These are phyloP conservation scores for Spirogloea muscicola DNA, from an alignment of 139 green algal species.

Conservation along the genomic window DNA sequence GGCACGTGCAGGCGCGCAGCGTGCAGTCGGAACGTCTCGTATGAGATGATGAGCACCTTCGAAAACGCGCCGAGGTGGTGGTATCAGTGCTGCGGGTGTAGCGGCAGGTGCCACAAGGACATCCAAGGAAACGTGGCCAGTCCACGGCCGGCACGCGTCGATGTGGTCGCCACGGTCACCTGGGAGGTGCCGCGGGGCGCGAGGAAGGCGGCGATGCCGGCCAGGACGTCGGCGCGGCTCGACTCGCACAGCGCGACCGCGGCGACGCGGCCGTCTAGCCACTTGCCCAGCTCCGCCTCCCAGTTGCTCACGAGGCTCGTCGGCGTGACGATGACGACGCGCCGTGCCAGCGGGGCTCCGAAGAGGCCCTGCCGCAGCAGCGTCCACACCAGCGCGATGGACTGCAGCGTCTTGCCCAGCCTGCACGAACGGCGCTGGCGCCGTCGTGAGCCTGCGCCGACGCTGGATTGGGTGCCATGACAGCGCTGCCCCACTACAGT, in stretches of 20 bases:
- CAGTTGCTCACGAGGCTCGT: constrained; percentile 96
- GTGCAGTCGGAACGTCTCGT: constrained; percentile 97
- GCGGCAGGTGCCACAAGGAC: too few relatives aligned
- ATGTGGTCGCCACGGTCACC: constrained; percentile 10
- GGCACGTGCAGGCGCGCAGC: constrained; percentile 59
- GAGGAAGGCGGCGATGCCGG: constrained; percentile 60
- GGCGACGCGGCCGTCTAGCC: constrained; percentile 76
- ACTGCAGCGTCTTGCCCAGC: constrained; percentile 58
- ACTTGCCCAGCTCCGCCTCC: constrained; percentile 92
- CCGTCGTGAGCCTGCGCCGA: too few relatives aligned
- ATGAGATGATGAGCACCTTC: constrained; percentile 72
- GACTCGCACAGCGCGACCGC: constrained; percentile 84
- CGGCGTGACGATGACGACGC: constrained; percentile 95
- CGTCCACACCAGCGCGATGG: constrained; percentile 92
- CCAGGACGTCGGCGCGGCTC: constrained; percentile 78
- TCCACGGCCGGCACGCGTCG: too few relatives aligned
- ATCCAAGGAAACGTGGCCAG: too few relatives aligned
- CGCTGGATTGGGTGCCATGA: too few relatives aligned
- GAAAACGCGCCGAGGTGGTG: too few relatives aligned
- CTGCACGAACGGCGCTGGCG: too few relatives aligned
- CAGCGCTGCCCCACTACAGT: too few relatives aligned
- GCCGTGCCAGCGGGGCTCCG: constrained; percentile 62
- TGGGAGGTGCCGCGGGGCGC: background rate
- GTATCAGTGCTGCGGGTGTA: too few relatives aligned
- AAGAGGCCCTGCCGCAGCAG: constrained; percentile 64